phyloP scores from a whole-genome alignment of 257 asterid genomes.

The Eucommia ulmoides region DNA sequence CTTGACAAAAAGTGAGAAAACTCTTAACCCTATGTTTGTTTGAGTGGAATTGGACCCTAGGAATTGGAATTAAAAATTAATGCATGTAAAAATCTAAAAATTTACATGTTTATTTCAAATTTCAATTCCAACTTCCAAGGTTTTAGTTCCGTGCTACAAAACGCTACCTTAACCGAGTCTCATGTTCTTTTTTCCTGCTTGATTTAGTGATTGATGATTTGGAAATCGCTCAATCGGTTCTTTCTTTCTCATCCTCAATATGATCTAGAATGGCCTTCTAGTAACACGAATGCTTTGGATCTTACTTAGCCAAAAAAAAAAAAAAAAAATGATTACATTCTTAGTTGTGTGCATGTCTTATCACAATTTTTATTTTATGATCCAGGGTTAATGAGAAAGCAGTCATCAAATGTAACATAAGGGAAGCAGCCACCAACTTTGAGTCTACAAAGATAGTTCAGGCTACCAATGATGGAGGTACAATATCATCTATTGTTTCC shows the following conservation, averaged over 20 bases:
- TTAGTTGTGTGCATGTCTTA: too few relatives aligned
- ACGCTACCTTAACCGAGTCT: too few relatives aligned
- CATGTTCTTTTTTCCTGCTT: too few relatives aligned
- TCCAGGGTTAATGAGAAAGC: neutral
- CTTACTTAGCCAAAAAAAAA: too few relatives aligned
- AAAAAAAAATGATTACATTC: too few relatives aligned
- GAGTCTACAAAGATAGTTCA: neutral
- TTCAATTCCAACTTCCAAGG: neutral
- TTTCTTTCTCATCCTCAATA: too few relatives aligned
- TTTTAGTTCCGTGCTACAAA: too few relatives aligned
- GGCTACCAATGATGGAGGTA: neutral
- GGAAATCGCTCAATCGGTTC: too few relatives aligned
- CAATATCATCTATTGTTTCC: neutral
- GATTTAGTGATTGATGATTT: too few relatives aligned
- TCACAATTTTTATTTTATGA: neutral
- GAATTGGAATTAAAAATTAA: neutral
- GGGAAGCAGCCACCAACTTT: neutral
- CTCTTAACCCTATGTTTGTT: neutral
- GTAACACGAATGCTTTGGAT: too few relatives aligned
- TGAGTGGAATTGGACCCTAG: neutral
- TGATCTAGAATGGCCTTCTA: too few relatives aligned
- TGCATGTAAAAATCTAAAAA: neutral
- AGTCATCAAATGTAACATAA: neutral
- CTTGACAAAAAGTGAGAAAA: slow-evolving; percentile 67
- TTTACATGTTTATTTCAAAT: neutral